Evolutionary conservation across 163 green algal species (phyloP).

Genomic region (Scenedesmus sp.): DNA sequence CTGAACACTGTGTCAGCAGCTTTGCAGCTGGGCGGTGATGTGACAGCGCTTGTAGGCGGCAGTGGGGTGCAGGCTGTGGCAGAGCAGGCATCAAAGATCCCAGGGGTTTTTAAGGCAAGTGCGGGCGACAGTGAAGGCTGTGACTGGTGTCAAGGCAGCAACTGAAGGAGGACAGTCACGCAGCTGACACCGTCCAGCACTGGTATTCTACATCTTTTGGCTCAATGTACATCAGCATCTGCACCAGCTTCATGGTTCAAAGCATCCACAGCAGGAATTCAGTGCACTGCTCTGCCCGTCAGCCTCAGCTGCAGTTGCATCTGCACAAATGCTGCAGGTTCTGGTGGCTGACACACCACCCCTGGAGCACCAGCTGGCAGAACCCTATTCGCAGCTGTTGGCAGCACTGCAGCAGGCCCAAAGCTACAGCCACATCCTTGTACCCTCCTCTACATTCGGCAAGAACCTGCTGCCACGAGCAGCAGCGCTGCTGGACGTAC

Average conservation of each 20-base stretch:
- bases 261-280: not conserved
- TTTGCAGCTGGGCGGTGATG: conserved; percentile 59
- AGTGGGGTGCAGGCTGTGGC: conserved; percentile 39
- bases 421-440: conserved; percentile 82
- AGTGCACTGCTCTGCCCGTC: not conserved
- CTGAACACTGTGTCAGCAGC: conserved; percentile 69
- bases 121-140: not conserved
- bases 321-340: conserved; percentile 70
- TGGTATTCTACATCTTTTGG: not conserved
- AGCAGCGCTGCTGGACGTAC: conserved; percentile 85
- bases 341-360: conserved; percentile 70
- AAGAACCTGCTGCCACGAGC: conserved; percentile 87
- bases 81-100: conserved; percentile 31
- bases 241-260: not conserved
- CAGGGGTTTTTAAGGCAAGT: conserved; percentile 55
- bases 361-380: conserved; percentile 77
- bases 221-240: not conserved
- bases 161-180: not conserved
- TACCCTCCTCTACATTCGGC: conserved; percentile 78
- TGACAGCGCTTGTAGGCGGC: conserved; percentile 76
- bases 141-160: not conserved
- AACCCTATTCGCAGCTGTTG: conserved; percentile 74
- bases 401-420: conserved; percentile 60
- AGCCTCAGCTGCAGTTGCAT: too few relatives aligned
- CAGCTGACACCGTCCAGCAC: too few relatives aligned